Evolutionary conservation across 768 basidiomycete species (phyloP), one percentile per base, ranked within the genome.

Genomic region (Suillus discolor): DNA sequence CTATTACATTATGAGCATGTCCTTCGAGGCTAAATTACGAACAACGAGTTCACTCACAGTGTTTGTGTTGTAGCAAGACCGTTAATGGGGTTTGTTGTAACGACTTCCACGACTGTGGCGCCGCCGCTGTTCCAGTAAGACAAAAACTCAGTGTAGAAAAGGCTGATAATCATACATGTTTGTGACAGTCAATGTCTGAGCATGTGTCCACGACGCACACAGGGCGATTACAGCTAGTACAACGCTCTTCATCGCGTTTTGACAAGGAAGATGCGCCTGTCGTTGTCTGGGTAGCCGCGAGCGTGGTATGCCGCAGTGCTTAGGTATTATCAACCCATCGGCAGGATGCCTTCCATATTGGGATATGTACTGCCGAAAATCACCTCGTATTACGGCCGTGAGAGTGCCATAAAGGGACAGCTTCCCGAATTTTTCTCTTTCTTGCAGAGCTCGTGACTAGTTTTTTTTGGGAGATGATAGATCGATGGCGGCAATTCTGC

Each of bases 101-200:
- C 62, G 54, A 83, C 75, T 63, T 85, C 80, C 36, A 89, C 80
- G 54, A 91, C 77, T 0, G 87, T 81, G 41, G 79, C 71, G 8
- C 90, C 89, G 47, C 76, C 75, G 7, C 83, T 84, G 65, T 38
- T 42, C n/a, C 36, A 23, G 45, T 34, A 65, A 25, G 15, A 44
- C 31, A 38, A 60, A 42, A 38, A 13, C 57, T 39, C 6, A 3
- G 25, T 51, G 11, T 18, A 38, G 36, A 57, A 38, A 39, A n/a
- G 0, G 3, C 41, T 13, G 34, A 55, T 57, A 20, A n/a, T 72
- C 86, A 63, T 74, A 89, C 88, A 61, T 71, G 69, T 88, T 77
- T n/a, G 76, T 71, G 39, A 76, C 76, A 0, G 87, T 89, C 39
- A 74, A 42, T 1, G 83, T 83, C 79, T 88, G 88, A 42, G 84